Evolutionary conservation across 176 grass and related monocot genomes (phyloP).

Genomic region (Hordeum marinum): DNA sequence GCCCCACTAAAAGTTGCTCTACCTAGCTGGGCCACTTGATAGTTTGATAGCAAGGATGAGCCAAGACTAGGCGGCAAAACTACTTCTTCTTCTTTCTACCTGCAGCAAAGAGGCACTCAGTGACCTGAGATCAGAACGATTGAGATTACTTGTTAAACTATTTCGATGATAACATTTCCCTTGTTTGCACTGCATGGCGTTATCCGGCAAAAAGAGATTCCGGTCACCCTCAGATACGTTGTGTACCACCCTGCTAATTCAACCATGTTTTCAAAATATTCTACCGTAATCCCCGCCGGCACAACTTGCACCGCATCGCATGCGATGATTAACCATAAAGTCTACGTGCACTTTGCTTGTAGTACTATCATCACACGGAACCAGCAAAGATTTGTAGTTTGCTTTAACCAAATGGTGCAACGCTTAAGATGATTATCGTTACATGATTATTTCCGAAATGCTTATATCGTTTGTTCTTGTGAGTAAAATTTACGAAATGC

Average conservation of each 20-base stretch:
- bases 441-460: no score
- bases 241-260: not conserved
- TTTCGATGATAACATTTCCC: slow-evolving; percentile 12
- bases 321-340: not conserved
- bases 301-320: slow-evolving; percentile 11
- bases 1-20: no score
- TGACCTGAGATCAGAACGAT: no score
- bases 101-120: no score
- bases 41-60: not conserved
- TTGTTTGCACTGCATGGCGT: not conserved
- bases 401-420: no score
- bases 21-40: not conserved
- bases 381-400: no score
- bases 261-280: not conserved
- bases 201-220: not conserved
- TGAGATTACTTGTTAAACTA: slow-evolving; percentile 7
- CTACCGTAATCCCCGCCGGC: not conserved
- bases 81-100: no score
- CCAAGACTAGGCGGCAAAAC: not conserved
- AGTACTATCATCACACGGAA: no score
- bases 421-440: not conserved
- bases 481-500: not conserved
- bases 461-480: no score
- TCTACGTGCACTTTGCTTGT: no score
- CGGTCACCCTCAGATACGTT: not conserved